Percentiles rank a stretch among this genome's conserved stretches.
phyloP scores from a whole-genome alignment of 202 grass and related monocot genomes.

The Musa balbisiana region DNA sequence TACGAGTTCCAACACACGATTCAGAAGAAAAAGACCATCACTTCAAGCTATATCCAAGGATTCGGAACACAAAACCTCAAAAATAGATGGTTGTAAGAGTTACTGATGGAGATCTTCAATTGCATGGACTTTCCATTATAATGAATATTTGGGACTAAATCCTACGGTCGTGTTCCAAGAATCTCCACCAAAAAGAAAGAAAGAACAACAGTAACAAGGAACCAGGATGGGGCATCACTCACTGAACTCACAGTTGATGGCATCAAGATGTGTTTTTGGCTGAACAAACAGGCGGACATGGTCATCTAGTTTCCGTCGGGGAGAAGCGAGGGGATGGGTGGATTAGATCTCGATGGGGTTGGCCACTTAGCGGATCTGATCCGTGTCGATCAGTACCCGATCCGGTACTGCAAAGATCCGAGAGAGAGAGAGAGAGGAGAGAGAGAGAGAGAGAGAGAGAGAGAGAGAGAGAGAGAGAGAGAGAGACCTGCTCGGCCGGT shows the following conservation, averaged over 20 bases:
- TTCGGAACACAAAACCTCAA: neutral
- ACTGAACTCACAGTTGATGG: neutral
- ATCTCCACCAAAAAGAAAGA: neutral
- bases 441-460: neutral
- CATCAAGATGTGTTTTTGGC: neutral
- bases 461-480: neutral
- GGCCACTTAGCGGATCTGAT: neutral
- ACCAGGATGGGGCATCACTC: neutral
- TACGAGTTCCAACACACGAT: neutral
- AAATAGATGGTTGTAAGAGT: no score
- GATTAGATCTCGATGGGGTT: neutral
- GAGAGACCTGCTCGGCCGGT: neutral
- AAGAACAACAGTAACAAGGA: neutral
- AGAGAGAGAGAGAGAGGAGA: no score
- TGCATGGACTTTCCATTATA: no score
- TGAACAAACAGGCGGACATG: no score
- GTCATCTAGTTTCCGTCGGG: neutral
- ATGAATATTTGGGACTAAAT: no score
- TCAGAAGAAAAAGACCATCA: neutral
- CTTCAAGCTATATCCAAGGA: neutral
- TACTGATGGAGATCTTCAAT: no score
- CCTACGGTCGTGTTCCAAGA: neutral
- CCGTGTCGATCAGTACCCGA: neutral
- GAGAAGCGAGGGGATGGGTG: neutral
- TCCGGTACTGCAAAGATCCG: neutral